Evolutionary conservation across 345 rosid species (phyloP).

Genomic region (Citrus cavaleriei): DNA sequence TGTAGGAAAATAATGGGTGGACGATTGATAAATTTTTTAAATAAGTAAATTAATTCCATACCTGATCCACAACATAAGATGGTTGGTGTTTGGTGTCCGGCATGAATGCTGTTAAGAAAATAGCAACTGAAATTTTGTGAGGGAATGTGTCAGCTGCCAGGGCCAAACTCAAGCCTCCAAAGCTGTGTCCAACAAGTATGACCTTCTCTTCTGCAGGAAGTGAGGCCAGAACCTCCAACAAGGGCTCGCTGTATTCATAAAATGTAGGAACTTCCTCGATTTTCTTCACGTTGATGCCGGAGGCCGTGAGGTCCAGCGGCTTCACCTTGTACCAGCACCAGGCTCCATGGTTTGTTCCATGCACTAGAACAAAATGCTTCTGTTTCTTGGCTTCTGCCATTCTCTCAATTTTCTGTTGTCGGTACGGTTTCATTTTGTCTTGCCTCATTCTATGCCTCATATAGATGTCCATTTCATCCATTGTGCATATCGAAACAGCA

Average conservation of each 20-base stretch:
- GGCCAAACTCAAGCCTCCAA: constrained; percentile 41
- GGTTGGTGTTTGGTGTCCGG: constrained; percentile 22
- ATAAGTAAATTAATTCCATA: too few relatives aligned
- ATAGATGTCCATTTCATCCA: too few relatives aligned
- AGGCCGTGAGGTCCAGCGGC: constrained; percentile 19
- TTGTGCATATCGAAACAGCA: too few relatives aligned
- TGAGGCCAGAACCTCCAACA: constrained; percentile 9
- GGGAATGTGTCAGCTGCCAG: constrained; percentile 32
- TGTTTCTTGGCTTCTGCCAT: constrained; percentile 15
- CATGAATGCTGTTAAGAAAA: constrained; percentile 32
- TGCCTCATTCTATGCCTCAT: not conserved
- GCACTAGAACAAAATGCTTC: constrained; percentile 55
- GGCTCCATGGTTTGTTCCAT: constrained; percentile 58
- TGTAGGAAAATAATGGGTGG: too few relatives aligned
- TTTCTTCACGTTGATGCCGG: not conserved
- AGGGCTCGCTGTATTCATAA: constrained; percentile 44
- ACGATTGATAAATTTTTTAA: too few relatives aligned
- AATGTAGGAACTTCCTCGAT: constrained; percentile 40
- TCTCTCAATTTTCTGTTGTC: not conserved
- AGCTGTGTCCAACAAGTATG: too few relatives aligned
- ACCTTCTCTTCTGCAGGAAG: too few relatives aligned
- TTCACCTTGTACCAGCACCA: constrained; percentile 74
- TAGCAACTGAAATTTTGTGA: not conserved
- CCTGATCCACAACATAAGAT: constrained; percentile 18
- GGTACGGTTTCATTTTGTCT: not conserved